Evolutionary conservation across 1,284 basidiomycete genomes (phyloP), one percentile per base, ranked within the genome.

Genomic region (Microbotryum lychnidis-dioicae): DNA sequence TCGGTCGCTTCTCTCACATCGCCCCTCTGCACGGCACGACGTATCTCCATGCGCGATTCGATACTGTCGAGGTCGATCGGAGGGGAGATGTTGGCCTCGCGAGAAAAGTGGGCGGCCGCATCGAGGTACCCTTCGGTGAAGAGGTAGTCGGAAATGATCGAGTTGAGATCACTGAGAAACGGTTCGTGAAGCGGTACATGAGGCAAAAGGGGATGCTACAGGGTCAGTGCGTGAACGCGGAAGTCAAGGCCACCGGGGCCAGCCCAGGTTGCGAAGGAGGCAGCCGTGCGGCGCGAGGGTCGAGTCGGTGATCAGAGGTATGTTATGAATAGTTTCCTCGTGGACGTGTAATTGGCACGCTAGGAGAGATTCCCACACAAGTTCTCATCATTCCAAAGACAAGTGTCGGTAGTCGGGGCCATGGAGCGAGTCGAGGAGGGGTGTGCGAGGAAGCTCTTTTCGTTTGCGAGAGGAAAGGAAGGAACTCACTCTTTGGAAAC

Each of bases 111-210:
- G 72, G 94, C 87, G 1, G 96, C 94, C 1, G 96, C 92, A 25
- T 89, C 86, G 73, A 93, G 92, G 80, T 94, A 97, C 2, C 94
- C 94, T 74, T 97, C 93, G 60, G 96, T 91, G 66, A 97, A 88
- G 62, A 98, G 86, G 76, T 97, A 98, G 76, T 99, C 91, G 85
- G 97, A 93, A 53, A 98, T 84, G n/a, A 98, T 82, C 6, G 87
- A 83, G 75, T 98, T 96, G 64, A 98, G 79, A 18, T 42, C 37
- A 9, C 37, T 42, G 37, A 42, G 37, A 42, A 18, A 14, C 37
- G 37, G 37, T 16, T 18, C 37, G 37, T 42, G 37, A 42, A 42
- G 37, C 14, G 37, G 12, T 18, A 12, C 16, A 42, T 42, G 16
- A 42, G 6, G 12, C 1, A 42, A 42, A 16, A 25, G 27, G 37